Evolutionary conservation across 2,329 filamentous ascomycete species (phyloP).

Genomic region (Ustulina deusta): DNA sequence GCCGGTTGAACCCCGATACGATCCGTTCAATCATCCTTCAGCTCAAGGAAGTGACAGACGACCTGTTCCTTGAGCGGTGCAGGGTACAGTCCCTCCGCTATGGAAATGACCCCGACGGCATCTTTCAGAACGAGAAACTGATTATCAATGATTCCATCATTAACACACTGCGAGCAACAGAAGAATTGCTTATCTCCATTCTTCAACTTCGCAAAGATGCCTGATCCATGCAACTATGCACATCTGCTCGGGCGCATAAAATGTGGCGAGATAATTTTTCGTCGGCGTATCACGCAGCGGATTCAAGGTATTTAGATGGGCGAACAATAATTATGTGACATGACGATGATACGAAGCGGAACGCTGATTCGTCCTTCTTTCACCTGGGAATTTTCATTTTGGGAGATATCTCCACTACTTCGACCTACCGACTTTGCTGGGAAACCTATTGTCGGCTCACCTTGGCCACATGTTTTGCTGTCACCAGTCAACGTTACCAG

Average conservation of each 20-base stretch:
- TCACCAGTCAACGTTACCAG: neutral
- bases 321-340: neutral
- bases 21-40: constrained; percentile 43
- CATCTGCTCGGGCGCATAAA: neutral
- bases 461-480: neutral
- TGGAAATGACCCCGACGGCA: constrained; percentile 34
- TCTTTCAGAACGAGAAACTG: neutral
- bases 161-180: constrained; percentile 24
- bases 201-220: constrained; percentile 16
- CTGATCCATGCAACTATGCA: neutral
- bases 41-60: constrained; percentile 41
- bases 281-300: constrained; percentile 2
- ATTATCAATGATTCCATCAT: constrained; percentile 16
- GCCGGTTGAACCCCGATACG: constrained; percentile 41
- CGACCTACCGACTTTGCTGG: neutral
- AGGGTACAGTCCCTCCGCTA: constrained; percentile 16
- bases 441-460: neutral
- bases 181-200: constrained; percentile 32
- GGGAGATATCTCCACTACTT: neutral
- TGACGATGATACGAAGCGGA: constrained; percentile 2
- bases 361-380: neutral
- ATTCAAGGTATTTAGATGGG: neutral
- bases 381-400: neutral
- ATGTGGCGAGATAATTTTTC: neutral
- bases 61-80: constrained; percentile 34